Evolutionary conservation across 768 basidiomycete species (phyloP).

Genomic region (Tephrocybe sp.): DNA sequence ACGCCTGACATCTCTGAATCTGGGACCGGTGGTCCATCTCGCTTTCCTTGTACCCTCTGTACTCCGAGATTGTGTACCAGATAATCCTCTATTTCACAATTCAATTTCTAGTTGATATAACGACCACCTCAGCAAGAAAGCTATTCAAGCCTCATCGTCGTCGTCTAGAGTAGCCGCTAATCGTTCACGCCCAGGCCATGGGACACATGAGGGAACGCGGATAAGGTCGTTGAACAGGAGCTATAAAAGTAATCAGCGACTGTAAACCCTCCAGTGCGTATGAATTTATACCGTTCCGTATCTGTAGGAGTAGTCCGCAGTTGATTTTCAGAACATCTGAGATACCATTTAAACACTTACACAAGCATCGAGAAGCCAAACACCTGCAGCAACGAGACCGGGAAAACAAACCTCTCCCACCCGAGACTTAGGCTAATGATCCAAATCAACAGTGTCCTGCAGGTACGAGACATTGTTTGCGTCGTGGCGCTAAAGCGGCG

Average conservation of each 20-base stretch:
- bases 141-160: too few relatives aligned
- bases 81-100: too few relatives aligned
- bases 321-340: conserved; percentile 5
- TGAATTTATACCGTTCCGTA: conserved; percentile 74
- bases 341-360: conserved; percentile 42
- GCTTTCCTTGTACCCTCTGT: too few relatives aligned
- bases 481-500: conserved; percentile 90
- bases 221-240: conserved; percentile 92
- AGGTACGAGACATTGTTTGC: conserved; percentile 89
- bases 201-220: conserved; percentile 57
- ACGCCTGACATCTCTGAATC: too few relatives aligned
- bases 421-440: conserved; percentile 83
- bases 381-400: conserved; percentile 80
- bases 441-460: conserved; percentile 96
- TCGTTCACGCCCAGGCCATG: too few relatives aligned
- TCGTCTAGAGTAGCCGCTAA: too few relatives aligned
- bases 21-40: too few relatives aligned
- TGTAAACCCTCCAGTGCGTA: conserved; percentile 9
- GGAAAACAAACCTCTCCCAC: conserved; percentile 86
- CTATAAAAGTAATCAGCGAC: conserved; percentile 29
- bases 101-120: too few relatives aligned
- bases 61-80: too few relatives aligned
- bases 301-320: conserved; percentile 33
- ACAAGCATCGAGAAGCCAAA: conserved; percentile 86
- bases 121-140: too few relatives aligned